These are phyloP conservation scores for Aspergillus pseudonomiae DNA, from an alignment of 2,329 filamentous ascomycete species.

Conservation along the genomic window DNA sequence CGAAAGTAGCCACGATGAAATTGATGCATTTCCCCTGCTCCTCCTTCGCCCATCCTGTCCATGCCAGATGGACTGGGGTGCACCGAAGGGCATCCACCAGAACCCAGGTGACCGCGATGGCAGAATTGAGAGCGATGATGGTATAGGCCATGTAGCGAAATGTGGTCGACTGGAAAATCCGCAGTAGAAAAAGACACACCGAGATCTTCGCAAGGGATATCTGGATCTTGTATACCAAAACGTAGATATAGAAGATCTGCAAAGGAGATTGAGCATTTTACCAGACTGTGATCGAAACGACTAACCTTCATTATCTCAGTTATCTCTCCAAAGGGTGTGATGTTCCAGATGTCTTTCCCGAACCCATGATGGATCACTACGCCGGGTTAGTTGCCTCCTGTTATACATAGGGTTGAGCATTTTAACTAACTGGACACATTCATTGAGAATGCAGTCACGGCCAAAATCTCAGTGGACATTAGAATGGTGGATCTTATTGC, in stretches of 20 bases:
- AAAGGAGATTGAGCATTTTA: not conserved
- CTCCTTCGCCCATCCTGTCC: constrained; percentile 22
- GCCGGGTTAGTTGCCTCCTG: not conserved
- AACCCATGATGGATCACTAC: constrained; percentile 27
- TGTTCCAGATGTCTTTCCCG: constrained; percentile 27
- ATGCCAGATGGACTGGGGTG: constrained; percentile 24
- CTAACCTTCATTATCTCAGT: constrained; percentile 23
- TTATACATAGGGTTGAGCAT: not conserved
- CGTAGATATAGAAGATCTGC: constrained; percentile 23
- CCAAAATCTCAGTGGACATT: constrained; percentile 12
- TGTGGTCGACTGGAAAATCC: constrained; percentile 22
- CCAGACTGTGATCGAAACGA: not conserved
- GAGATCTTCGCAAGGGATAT: constrained; percentile 30
- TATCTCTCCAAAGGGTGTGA: constrained; percentile 23
- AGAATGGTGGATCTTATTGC: not conserved
- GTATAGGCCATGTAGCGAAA: constrained; percentile 23
- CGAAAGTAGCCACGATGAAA: constrained; percentile 21
- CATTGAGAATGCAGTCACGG: constrained; percentile 13
- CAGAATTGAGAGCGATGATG: constrained; percentile 23
- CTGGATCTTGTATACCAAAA: constrained; percentile 23
- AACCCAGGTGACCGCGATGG: constrained; percentile 24
- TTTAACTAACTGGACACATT: constrained; percentile 18
- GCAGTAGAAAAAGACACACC: constrained; percentile 27
- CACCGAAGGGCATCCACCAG: constrained; percentile 24
- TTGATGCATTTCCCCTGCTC: constrained; percentile 22